These are phyloP conservation scores for Ceriops decandra DNA, from an alignment of 345 rosid genomes.

Conservation along the genomic window DNA sequence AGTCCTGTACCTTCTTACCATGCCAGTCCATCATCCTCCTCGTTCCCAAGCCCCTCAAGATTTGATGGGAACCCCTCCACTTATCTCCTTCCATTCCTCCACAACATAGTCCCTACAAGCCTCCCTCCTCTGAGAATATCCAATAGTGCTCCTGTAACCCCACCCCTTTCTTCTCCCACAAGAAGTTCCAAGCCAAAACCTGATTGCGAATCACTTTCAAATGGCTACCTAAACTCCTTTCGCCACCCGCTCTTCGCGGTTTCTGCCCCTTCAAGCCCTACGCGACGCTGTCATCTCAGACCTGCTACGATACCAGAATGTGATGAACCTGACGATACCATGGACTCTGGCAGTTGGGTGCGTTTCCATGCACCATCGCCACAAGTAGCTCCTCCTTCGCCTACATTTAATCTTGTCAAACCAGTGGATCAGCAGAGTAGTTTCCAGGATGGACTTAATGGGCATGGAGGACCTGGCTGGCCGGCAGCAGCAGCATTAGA, in stretches of 20 bases:
- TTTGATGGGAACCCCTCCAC: constrained; percentile 28
- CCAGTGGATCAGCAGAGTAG: constrained; percentile 39
- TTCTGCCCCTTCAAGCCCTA: constrained; percentile 30
- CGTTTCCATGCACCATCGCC: constrained; percentile 20
- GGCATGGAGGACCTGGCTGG: constrained; percentile 36
- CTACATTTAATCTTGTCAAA: constrained; percentile 50
- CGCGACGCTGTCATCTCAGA: constrained; percentile 13
- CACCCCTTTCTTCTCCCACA: constrained; percentile 31
- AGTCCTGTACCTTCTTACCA: constrained; percentile 35
- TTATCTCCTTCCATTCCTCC: constrained; percentile 30
- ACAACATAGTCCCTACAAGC: constrained; percentile 27
- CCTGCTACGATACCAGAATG: constrained; percentile 32
- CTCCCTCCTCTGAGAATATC: constrained; percentile 35
- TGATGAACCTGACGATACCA: constrained; percentile 30
- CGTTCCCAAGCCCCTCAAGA: constrained; percentile 29
- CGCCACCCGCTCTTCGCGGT: constrained; percentile 18
- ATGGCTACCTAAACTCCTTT: constrained; percentile 36
- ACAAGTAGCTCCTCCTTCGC: constrained; percentile 31
- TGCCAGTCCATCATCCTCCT: constrained; percentile 34
- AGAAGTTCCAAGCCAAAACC: constrained; percentile 39
- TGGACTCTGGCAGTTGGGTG: constrained; percentile 32
- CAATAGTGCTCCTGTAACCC: constrained; percentile 39
- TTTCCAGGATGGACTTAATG: constrained; percentile 30
- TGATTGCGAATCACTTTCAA: constrained; percentile 56
- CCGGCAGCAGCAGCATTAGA: constrained; percentile 24